A percentile compares a stretch with the other conserved stretches of the same genome.
phyloP scores from a whole-genome alignment of 139 green algal genomes.

The Ettlia oleoabundans region DNA sequence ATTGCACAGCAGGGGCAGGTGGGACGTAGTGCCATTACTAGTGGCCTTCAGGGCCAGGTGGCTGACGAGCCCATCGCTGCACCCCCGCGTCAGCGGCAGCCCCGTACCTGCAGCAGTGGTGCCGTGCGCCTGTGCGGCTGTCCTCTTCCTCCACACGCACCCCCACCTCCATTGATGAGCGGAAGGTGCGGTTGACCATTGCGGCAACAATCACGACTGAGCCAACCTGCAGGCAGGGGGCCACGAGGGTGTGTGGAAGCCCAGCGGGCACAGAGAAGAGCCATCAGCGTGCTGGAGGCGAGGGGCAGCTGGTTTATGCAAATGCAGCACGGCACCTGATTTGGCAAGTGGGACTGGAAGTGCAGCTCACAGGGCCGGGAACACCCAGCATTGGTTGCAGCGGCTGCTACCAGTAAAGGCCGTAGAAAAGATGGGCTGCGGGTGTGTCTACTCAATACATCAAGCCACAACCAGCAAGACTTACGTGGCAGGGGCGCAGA shows the following conservation, averaged over 20 bases:
- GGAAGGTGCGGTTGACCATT: conserved; percentile 85
- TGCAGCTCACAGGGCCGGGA: too few relatives aligned
- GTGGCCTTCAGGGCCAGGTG: not conserved
- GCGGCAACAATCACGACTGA: conserved; percentile 80
- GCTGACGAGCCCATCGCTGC: too few relatives aligned
- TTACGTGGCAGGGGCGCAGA: conserved; percentile 60
- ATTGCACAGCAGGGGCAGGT: too few relatives aligned
- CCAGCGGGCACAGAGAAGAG: too few relatives aligned
- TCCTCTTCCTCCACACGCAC: conserved; percentile 83
- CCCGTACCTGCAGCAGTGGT: conserved; percentile 88
- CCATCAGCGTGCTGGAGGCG: not conserved
- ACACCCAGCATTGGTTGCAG: too few relatives aligned
- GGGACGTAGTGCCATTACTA: too few relatives aligned
- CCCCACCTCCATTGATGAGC: conserved; percentile 76
- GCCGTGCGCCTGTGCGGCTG: conserved; percentile 65
- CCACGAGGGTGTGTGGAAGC: not conserved
- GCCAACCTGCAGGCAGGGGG: conserved; percentile 49
- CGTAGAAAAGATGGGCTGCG: not conserved
- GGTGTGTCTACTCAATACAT: too few relatives aligned
- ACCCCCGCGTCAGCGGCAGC: too few relatives aligned
- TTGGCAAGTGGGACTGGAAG: not conserved
- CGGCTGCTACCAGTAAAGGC: not conserved
- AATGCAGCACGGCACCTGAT: not conserved
- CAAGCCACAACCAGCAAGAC: too few relatives aligned
- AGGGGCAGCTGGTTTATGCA: not conserved